phyloP scores from a whole-genome alignment of 2,329 filamentous ascomycete genomes.

The Fusarium keratoplasticum region DNA sequence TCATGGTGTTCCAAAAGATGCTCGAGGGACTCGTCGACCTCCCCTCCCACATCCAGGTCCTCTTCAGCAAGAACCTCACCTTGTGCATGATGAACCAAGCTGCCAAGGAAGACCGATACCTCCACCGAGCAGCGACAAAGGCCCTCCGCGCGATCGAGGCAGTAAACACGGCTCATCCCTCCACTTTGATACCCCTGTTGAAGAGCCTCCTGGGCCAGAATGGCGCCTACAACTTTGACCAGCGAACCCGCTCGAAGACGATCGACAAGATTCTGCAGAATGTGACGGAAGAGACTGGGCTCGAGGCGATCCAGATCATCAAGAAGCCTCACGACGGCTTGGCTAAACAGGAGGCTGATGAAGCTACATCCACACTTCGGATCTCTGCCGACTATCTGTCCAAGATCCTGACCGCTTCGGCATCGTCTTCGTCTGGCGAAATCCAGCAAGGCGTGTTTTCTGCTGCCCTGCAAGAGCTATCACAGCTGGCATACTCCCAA shows the following conservation, averaged over 20 bases:
- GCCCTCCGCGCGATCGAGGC: constrained; percentile 78
- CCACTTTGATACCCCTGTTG: constrained; percentile 70
- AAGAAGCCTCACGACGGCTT: constrained; percentile 55
- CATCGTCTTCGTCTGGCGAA: constrained; percentile 43
- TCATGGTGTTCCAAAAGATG: constrained; percentile 85
- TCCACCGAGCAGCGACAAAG: constrained; percentile 83
- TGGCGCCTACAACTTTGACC: constrained; percentile 84
- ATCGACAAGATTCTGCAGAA: constrained; percentile 78
- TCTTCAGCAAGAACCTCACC: constrained; percentile 89
- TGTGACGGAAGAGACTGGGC: constrained; percentile 67
- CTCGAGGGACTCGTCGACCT: constrained; percentile 66
- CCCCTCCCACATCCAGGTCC: constrained; percentile 59
- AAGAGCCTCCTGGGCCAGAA: constrained; percentile 75
- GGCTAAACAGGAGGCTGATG: constrained; percentile 39
- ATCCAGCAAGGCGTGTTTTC: constrained; percentile 49
- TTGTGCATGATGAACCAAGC: constrained; percentile 86
- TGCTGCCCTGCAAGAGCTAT: constrained; percentile 63
- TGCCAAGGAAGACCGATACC: constrained; percentile 78
- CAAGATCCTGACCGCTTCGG: constrained; percentile 58
- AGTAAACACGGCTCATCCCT: constrained; percentile 71
- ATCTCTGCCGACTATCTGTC: constrained; percentile 67
- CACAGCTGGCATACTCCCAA: constrained; percentile 66
- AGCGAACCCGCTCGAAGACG: constrained; percentile 86
- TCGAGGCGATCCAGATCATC: constrained; percentile 62
- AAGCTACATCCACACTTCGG: constrained; percentile 54